Evolutionary conservation across 2,329 filamentous ascomycete species (phyloP).

Genomic region (Hypoxylon sp.): DNA sequence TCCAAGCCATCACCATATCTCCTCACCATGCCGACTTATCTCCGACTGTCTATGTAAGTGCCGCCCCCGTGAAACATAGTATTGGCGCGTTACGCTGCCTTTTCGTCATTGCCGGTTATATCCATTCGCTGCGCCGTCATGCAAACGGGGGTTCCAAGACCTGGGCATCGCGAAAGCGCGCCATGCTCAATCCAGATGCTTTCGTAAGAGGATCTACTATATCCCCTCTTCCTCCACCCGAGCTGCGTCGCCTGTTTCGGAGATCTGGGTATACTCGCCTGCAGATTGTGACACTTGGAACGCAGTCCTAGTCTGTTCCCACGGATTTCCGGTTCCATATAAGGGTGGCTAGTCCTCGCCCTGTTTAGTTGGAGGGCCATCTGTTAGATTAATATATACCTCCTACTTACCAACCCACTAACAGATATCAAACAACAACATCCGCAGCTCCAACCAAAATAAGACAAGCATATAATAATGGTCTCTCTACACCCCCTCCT

Average conservation of each 20-base stretch:
- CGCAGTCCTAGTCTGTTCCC: conserved; percentile 8
- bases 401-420: neutral
- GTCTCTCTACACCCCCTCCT: conserved; percentile 72
- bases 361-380: neutral
- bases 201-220: conserved; percentile 34
- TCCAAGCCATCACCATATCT: conserved; percentile 12
- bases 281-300: conserved; percentile 4
- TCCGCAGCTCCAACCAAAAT: neutral
- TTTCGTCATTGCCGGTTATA: conserved; percentile 28
- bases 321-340: conserved; percentile 10
- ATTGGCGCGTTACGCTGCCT: conserved; percentile 19
- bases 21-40: conserved; percentile 35
- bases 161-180: conserved; percentile 18
- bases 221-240: conserved; percentile 30
- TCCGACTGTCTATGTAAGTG: conserved; percentile 23
- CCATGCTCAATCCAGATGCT: conserved; percentile 22
- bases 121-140: conserved; percentile 22
- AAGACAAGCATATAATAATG: conserved; percentile 29
- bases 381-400: conserved; percentile 5
- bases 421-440: neutral
- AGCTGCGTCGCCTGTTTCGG: conserved; percentile 23
- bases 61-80: conserved; percentile 20
- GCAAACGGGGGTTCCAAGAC: conserved; percentile 9
- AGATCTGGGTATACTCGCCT: conserved; percentile 11
- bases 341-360: conserved; percentile 23